Base-by-base conservation (phyloP, 345 rosid genomes). In the Populus davidiana region DNA sequence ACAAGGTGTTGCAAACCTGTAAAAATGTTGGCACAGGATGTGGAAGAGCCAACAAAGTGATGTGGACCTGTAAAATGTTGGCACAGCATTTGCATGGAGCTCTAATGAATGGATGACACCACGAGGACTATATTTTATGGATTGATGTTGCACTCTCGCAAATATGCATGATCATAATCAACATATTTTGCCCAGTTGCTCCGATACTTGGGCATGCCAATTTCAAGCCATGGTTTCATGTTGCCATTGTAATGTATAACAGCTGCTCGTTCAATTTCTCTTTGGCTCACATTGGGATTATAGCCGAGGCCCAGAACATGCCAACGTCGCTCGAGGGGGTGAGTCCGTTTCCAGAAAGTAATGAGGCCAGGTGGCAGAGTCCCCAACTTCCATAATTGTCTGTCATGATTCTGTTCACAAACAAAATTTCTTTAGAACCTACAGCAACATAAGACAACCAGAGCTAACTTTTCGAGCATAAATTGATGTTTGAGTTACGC, bases 171-270 rank as follows among this genome's bases (percentile, higher is more conserved):
- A 77, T 87, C 90, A 33, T 80, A 85, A 61, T 88, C 93, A 69
- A 96, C 83, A 82, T 88, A 84, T 82, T 86, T 96, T 76, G 84
- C 87, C 99, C 99, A 93, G 70, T 83, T 85, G 62, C 11, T 73
- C 71, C 88, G 90, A 81, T 92, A 96, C 78, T 86, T 86, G 47
- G 90, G 90, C 79, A 96, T 89, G 72, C 98, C 99, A 69, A 96
- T 86, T 83, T 96, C 99, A 75, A 92, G 90, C 97, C 95, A 92
- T 38, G 97, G 95, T 76, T 92, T 92, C 85, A 92, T 82, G 89
- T 92, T 92, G 39, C 97, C 97, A 73, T 92, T 92, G 41, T 87
- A 92, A 75, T 92, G 97, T 83, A 92, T 73, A 25, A 91, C 97
- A 6, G 95, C 93, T 11, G 90, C 95, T 52, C 87, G 77, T 67